Evolutionary conservation across 257 asterid species (phyloP).

Genomic region (Handroanthus guayacan): DNA sequence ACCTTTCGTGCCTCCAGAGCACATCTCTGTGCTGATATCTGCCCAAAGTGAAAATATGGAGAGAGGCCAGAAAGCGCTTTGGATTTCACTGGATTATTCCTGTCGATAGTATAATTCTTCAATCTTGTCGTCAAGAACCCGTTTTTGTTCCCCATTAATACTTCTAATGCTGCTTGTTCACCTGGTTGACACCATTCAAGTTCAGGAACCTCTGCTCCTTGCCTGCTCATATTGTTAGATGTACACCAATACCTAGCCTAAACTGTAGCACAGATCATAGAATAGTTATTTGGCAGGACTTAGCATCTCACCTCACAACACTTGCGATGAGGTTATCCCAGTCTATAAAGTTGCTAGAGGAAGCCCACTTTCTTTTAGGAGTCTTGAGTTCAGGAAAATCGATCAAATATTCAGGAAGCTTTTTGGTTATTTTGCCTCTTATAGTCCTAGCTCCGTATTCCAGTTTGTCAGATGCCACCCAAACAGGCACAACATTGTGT

Average conservation of each 20-base stretch:
- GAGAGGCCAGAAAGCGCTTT: constrained; percentile 89
- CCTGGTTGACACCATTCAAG: constrained; percentile 97
- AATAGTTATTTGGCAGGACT: constrained; percentile 24
- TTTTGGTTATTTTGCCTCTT: constrained; percentile 80
- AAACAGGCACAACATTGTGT: constrained; percentile 89
- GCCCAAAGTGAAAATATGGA: constrained; percentile 98
- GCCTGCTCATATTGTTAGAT: constrained; percentile 56
- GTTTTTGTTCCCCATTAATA: constrained; percentile 62
- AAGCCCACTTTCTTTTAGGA: constrained; percentile 61
- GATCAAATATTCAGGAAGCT: constrained; percentile 75
- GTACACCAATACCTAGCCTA: constrained; percentile 29
- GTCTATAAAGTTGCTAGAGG: constrained; percentile 47
- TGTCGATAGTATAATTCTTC: constrained; percentile 73
- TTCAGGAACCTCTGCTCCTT: constrained; percentile 97
- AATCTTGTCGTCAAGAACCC: constrained; percentile 79
- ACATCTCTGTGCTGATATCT: constrained; percentile 93
- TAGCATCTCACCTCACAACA: constrained; percentile 64
- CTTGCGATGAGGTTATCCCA: constrained; percentile 73
- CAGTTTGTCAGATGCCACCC: constrained; percentile 90
- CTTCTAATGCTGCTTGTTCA: constrained; percentile 77
- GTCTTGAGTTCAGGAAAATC: constrained; percentile 70
- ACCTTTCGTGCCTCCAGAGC: constrained; percentile 81
- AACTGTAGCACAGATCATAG: constrained; percentile 7
- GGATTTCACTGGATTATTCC: constrained; percentile 89
- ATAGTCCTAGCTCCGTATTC: constrained; percentile 90